Percentiles rank a stretch among this genome's conserved stretches.
These are phyloP conservation scores for Huntiella savannae DNA, from an alignment of 2,329 filamentous ascomycete species.

Conservation along the genomic window DNA sequence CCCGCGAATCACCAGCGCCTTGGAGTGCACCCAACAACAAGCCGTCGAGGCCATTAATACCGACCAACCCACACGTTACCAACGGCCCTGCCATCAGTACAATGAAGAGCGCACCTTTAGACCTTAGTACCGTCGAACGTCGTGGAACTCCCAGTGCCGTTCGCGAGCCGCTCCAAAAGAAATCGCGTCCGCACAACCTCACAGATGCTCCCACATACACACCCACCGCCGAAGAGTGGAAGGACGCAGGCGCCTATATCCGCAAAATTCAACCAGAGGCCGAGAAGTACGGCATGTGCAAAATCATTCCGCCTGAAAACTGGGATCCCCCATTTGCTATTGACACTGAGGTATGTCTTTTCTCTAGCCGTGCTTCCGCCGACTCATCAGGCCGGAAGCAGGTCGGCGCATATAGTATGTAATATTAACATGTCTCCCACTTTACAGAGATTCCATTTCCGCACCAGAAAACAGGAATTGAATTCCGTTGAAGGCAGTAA, in stretches of 20 bases:
- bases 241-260: constrained; percentile 84
- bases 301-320: constrained; percentile 78
- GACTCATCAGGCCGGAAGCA: background rate
- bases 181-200: constrained; percentile 63
- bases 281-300: constrained; percentile 75
- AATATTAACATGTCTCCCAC: constrained; percentile 12
- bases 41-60: constrained; percentile 25
- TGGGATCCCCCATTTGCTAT: constrained; percentile 96
- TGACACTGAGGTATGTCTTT: constrained; percentile 61
- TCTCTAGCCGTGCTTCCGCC: too few species aligned
- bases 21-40: constrained; percentile 13
- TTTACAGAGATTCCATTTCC: constrained; percentile 77
- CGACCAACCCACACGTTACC: constrained; percentile 18
- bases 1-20: constrained; percentile 30
- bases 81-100: constrained; percentile 29
- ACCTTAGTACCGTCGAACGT: constrained; percentile 78
- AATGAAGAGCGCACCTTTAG: constrained; percentile 44
- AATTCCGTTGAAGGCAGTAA: constrained; percentile 96
- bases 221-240: constrained; percentile 85
- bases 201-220: constrained; percentile 79
- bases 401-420: background rate
- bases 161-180: constrained; percentile 58
- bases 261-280: constrained; percentile 79
- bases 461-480: constrained; percentile 85
- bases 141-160: constrained; percentile 63